These are phyloP conservation scores for Plantago coronopus DNA, from an alignment of 305 asterid genomes.

Conservation along the genomic window DNA sequence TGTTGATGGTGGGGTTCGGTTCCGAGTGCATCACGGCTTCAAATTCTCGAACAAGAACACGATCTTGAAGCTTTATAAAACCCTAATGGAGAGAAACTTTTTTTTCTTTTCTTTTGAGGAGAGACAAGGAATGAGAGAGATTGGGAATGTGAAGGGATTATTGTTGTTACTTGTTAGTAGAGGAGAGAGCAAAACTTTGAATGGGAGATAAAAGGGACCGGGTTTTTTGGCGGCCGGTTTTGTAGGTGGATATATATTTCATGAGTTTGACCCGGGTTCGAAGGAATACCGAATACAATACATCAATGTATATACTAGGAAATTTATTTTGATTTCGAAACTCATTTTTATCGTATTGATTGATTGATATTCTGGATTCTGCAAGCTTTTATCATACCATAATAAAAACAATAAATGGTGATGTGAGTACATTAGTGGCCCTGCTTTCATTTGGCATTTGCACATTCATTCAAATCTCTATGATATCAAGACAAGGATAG, in stretches of 20 bases:
- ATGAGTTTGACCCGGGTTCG: not conserved
- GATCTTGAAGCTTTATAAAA: conserved; percentile 11
- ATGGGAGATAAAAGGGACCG: conserved; percentile 2
- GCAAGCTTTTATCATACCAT: no score
- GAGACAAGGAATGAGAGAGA: not conserved
- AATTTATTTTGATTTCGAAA: not conserved
- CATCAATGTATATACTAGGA: not conserved
- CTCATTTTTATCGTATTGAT: no score
- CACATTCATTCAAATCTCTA: no score
- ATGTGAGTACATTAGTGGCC: no score
- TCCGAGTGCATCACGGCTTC: conserved; percentile 45
- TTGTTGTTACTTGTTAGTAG: no score
- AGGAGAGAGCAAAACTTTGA: not conserved
- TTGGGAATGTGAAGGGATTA: not conserved
- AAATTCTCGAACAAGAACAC: not conserved
- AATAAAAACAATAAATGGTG: no score
- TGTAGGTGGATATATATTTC: not conserved
- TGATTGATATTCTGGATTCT: no score
- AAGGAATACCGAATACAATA: not conserved
- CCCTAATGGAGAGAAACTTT: not conserved
- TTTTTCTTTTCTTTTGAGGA: not conserved
- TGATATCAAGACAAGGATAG: no score
- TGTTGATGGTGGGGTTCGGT: conserved; percentile 34
- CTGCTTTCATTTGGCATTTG: no score
- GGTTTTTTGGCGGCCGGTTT: conserved; percentile 13